Evolutionary conservation across 2,329 filamentous ascomycete genomes (phyloP), one percentile per base, ranked within the genome.

Genomic region (Beauveria brongniartii): DNA sequence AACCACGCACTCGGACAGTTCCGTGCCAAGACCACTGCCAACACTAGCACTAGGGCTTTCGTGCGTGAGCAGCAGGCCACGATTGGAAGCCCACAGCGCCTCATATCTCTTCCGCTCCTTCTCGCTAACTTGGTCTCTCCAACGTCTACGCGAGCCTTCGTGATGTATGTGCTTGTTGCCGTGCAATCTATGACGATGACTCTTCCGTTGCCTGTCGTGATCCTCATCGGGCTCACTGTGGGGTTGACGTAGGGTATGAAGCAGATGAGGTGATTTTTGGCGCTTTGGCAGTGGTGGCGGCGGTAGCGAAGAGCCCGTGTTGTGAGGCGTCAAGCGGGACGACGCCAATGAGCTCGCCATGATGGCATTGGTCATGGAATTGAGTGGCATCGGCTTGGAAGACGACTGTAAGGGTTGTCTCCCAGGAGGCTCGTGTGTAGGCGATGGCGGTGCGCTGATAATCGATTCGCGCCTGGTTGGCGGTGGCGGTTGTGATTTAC

Each of bases 41-140:
- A 58, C n/a, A 18, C 67, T 66, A 6, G 64, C 54, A 5, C 59
- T 48, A 30, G 62, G 62, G 28, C 60, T 63, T 59, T 64, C 16
- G 18, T 62, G 24, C 2, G 74, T 67, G 2, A 81, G 70, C 9
- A 83, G 73, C 0, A 85, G 62, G 0, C 90, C 90, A 54, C 85
- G 84, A 67, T 94, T 94, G 47, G 89, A 90, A 1, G 90, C 90
- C 89, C 90, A 94, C 1, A 94, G 82, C 2, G 88, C 90, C 71
- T 93, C 90, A 71, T 94, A 94, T 1, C 90, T 81, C 68, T 89
- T 89, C n/a, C 88, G 79, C 69, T 94, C 89, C 5, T 84, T 78
- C 53, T 84, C 81, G 0, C 87, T 90, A 47, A 94, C 83, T 63
- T 85, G 80, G 65, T 92, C 89, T 47, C 89, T 82, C 90, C 90